These are phyloP conservation scores for carrot (Daucus carota) DNA, from an alignment of 129 eudicot genomes.

Conservation along the genomic window DNA sequence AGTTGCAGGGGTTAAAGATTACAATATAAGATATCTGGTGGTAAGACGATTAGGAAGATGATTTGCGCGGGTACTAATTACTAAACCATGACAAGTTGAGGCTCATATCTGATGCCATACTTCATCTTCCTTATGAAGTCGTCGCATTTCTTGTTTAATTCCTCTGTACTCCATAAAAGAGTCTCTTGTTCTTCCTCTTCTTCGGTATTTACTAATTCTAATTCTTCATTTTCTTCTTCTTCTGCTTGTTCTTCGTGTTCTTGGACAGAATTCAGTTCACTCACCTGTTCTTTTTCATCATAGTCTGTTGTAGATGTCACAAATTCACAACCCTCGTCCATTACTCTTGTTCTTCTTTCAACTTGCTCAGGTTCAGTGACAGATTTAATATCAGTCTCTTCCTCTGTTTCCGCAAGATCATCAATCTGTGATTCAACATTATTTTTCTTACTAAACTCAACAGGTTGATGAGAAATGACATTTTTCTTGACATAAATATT, in stretches of 20 bases:
- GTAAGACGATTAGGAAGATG: too few relatives aligned
- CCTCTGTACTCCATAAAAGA: conserved; percentile 27
- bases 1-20: background rate
- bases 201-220: background rate
- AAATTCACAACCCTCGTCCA: background rate
- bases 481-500: background rate
- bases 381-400: background rate
- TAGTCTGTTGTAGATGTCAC: background rate
- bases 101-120: conserved; percentile 19
- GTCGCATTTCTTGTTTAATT: conserved; percentile 39
- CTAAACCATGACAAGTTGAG: background rate
- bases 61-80: background rate
- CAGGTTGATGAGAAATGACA: background rate
- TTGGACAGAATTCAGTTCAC: background rate
- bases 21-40: background rate
- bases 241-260: background rate
- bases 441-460: background rate
- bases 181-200: conserved; percentile 22
- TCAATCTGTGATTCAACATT: background rate
- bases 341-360: background rate
- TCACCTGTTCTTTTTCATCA: conserved; percentile 6
- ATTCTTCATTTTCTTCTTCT: background rate
- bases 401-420: background rate
- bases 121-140: conserved; percentile 43
- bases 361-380: background rate